Percentiles rank a stretch among this genome's conserved stretches.
phyloP scores from a whole-genome alignment of 805 yeast genomes.

The Metschnikowia picachoensis region DNA sequence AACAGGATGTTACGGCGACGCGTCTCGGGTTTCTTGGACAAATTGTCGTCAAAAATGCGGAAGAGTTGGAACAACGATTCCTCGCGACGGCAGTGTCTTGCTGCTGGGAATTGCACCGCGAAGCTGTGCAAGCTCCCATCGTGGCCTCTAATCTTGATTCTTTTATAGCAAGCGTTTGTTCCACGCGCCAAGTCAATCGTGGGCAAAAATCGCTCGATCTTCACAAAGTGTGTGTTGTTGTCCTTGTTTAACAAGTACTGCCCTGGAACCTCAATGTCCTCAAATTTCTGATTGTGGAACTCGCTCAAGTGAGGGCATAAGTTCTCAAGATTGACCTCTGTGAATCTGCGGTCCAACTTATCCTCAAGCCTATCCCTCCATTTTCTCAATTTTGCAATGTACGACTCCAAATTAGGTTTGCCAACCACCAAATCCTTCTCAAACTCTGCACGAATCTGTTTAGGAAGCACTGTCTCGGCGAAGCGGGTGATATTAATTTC shows the following conservation, averaged over 20 bases:
- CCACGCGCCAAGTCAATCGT: conserved; percentile 86
- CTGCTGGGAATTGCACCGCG: conserved; percentile 97
- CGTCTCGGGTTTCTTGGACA: conserved; percentile 79
- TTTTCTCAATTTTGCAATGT: conserved; percentile 73
- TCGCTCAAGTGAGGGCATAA: conserved; percentile 93
- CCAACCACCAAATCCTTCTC: conserved; percentile 84
- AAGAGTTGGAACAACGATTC: conserved; percentile 91
- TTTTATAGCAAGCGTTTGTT: conserved; percentile 82
- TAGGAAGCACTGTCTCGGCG: conserved; percentile 90
- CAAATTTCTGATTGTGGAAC: conserved; percentile 97
- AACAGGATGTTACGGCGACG: conserved; percentile 81
- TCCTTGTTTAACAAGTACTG: conserved; percentile 89
- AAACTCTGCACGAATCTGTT: conserved; percentile 82
- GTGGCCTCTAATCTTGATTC: conserved; percentile 86
- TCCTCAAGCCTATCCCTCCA: conserved; percentile 95
- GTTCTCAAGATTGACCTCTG: conserved; percentile 77
- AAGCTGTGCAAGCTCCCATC: conserved; percentile 91
- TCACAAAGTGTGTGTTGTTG: conserved; percentile 83
- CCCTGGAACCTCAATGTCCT: conserved; percentile 96
- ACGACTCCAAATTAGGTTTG: conserved; percentile 85
- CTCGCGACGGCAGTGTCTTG: conserved; percentile 94
- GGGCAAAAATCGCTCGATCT: conserved; percentile 90
- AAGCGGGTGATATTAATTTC: conserved; percentile 83
- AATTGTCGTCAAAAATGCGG: conserved; percentile 78
- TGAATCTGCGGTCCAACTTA: conserved; percentile 80